Conservation (phyloP, 2,329 filamentous ascomycete species). For the Sporothrix pseudoabietina region DNA sequence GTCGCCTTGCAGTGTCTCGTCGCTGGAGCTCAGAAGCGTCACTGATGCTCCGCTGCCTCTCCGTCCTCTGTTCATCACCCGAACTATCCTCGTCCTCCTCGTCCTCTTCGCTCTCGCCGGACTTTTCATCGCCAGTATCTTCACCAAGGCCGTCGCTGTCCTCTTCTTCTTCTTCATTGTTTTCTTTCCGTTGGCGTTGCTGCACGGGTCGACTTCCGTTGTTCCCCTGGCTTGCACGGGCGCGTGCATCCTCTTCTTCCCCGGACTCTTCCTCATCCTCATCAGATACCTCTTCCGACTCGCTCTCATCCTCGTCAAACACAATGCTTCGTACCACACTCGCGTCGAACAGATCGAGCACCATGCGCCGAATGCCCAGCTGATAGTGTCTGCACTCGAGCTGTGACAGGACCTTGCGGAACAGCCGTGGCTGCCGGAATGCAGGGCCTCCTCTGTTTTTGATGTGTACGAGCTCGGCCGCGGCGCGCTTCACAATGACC, state of each 20-base stretch:
- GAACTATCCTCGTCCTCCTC: conserved; percentile 52
- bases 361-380: conserved; percentile 81
- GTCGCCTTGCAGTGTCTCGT: conserved; percentile 30
- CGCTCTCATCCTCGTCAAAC: conserved; percentile 71
- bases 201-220: conserved; percentile 28
- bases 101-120: neutral
- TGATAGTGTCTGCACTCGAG: conserved; percentile 89
- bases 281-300: conserved; percentile 38
- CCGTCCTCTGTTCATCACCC: conserved; percentile 56
- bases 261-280: conserved; percentile 41
- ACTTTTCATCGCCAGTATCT: conserved; percentile 36
- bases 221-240: conserved; percentile 31
- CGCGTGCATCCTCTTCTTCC: conserved; percentile 34
- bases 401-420: conserved; percentile 80
- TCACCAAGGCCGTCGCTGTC: conserved; percentile 20
- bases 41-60: conserved; percentile 57
- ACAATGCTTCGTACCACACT: conserved; percentile 82
- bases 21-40: conserved; percentile 44
- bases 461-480: conserved; percentile 77
- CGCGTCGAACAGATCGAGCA: conserved; percentile 93
- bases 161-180: conserved; percentile 24
- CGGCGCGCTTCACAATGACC: conserved; percentile 84
- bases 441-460: conserved; percentile 73
- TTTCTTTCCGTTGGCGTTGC: neutral
- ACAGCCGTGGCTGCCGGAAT: conserved; percentile 76